Evolutionary conservation across 139 green algal species (phyloP).

Genomic region (Chlamydomonas schloesseri): DNA sequence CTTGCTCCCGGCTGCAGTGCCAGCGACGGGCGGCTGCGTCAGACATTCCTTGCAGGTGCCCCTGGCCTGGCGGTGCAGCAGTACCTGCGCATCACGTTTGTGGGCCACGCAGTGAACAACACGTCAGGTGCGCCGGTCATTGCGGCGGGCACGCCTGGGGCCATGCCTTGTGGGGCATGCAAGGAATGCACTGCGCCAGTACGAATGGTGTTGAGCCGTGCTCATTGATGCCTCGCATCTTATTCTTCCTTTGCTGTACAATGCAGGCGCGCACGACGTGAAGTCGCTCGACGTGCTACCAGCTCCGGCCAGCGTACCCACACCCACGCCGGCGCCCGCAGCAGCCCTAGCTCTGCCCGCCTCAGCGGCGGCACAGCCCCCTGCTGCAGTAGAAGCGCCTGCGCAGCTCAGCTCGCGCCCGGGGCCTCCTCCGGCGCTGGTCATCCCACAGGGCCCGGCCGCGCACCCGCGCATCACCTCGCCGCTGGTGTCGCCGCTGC

Average conservation of each 20-base stretch:
- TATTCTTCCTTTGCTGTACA: too few relatives aligned
- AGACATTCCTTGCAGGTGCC: background rate
- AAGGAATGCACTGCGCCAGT: too few relatives aligned
- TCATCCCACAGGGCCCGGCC: background rate
- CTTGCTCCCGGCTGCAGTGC: background rate
- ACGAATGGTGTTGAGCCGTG: too few relatives aligned
- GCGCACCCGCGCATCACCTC: background rate
- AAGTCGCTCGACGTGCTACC: background rate
- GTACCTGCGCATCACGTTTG: conserved; percentile 63
- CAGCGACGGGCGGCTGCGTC: background rate
- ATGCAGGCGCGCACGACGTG: conserved; percentile 51
- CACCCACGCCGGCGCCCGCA: too few relatives aligned
- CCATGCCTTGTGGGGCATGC: too few relatives aligned
- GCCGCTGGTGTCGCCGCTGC: background rate
- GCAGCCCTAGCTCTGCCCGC: too few relatives aligned
- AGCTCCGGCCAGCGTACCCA: too few relatives aligned
- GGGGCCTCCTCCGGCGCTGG: background rate
- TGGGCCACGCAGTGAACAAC: conserved; percentile 45
- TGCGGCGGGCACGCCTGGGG: too few relatives aligned
- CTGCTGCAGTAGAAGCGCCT: too few relatives aligned
- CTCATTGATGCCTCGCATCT: too few relatives aligned
- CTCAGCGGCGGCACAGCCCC: too few relatives aligned
- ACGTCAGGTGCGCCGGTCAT: background rate
- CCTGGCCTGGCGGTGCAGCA: conserved; percentile 45
- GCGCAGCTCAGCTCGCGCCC: too few relatives aligned